Base-by-base conservation (phyloP, 2,329 filamentous ascomycete species). In the Botryosphaeria dothidea region DNA sequence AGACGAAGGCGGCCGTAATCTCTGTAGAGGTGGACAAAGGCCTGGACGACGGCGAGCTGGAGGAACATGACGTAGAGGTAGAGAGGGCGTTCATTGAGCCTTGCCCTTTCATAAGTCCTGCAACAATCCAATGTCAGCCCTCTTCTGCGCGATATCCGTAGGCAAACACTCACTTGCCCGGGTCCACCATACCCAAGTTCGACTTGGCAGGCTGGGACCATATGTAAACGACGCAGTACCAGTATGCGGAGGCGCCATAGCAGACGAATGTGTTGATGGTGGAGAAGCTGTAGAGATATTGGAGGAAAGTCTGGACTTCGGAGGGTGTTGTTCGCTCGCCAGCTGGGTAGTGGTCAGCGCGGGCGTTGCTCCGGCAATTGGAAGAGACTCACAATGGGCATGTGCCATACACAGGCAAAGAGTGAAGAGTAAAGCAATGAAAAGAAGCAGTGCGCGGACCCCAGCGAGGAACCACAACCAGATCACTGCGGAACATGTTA, bases 391-490 rank as follows among this genome's bases (percentile, higher is more conserved):
- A 69, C 69, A 84, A 74, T 94, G 92, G 78, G 93, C 88, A 76
- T 93, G 90, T 49, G 90, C 88, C 72, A 97, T 92, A 72, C 93
- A 92, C 60, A 97, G 86, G 70, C 97, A 85, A 79, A 96, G 91
- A 69, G 97, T 85, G 65, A 88, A 82, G 66, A 97, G 86, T 66
- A 87, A 88, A 70, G 89, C 90, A 67, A 91, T 81, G 79, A 93
- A 94, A 68, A 97, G 85, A 67, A 92, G 84, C 17, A 89, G 74
- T 5, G 92, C 86, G 70, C 93, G 90, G 64, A 96, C 77, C 66
- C 92, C 92, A 49, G 90, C 87, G 92, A 93, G 93, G 69, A 96
- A 92, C 90, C 92, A 94, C 71, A 88, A 83, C 93, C 92, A 97
- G 67, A 97, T 80, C 58, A 88, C 92, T 94, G 70, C 36, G 60